Conservation (phyloP, 768 basidiomycete species). For the Butyriboletus loyo region DNA sequence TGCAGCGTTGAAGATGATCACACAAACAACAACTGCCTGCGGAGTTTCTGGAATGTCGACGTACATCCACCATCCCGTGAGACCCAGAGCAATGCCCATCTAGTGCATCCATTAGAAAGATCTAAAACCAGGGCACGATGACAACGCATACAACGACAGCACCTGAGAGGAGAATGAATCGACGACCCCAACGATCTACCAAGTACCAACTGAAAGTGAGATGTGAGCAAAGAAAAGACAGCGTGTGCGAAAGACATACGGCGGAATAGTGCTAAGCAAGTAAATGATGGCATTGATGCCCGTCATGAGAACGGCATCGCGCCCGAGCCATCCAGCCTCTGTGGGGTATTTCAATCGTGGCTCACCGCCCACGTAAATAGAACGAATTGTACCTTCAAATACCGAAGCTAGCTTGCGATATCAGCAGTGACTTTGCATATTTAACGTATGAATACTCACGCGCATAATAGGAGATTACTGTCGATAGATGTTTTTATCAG, state of each 20-base stretch:
- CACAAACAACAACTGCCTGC: constrained; percentile 81
- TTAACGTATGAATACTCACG: constrained; percentile 49
- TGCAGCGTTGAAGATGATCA: constrained; percentile 90
- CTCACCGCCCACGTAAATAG: neutral
- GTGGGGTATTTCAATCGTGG: constrained; percentile 12
- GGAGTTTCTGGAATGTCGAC: constrained; percentile 85
- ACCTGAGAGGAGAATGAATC: constrained; percentile 82
- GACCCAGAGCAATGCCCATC: constrained; percentile 79
- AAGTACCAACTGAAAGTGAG: constrained; percentile 74
- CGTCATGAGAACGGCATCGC: constrained; percentile 93
- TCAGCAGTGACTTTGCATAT: constrained; percentile 6
- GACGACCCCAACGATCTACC: constrained; percentile 87
- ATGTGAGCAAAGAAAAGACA: constrained; percentile 7
- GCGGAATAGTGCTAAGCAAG: constrained; percentile 73
- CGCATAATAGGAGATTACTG: constrained; percentile 93
- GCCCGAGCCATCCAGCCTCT: constrained; percentile 96
- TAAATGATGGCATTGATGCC: constrained; percentile 89
- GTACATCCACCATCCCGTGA: constrained; percentile 93
- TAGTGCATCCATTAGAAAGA: constrained; percentile 27
- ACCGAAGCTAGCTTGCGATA: constrained; percentile 60
- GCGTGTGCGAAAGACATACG: constrained; percentile 47
- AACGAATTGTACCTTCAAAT: constrained; percentile 68
- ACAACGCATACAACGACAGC: constrained; percentile 62
- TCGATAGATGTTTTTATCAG: constrained; percentile 6
- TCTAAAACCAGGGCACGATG: neutral